Conservation (phyloP, 352 stramenopile species). For the Globisporangium ultimum region DNA sequence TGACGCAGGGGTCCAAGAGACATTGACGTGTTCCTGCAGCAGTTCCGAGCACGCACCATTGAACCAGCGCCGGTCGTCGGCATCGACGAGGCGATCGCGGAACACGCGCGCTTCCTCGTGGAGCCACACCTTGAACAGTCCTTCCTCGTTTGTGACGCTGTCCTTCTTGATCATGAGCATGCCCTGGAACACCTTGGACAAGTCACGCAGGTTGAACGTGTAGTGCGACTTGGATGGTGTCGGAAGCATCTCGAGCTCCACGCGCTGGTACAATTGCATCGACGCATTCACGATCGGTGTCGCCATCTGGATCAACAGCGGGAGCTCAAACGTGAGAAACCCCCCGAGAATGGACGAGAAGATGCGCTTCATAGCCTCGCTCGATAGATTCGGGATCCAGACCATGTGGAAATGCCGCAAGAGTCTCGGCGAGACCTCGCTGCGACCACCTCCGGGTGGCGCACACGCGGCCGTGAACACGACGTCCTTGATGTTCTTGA, state of each 20-base stretch:
- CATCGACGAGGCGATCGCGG: slow-evolving; percentile 88
- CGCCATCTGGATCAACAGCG: slow-evolving; percentile 68
- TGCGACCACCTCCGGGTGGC: slow-evolving; percentile 83
- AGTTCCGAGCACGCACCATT: slow-evolving; percentile 76
- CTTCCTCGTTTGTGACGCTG: slow-evolving; percentile 63
- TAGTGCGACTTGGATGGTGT: slow-evolving; percentile 92
- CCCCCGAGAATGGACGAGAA: slow-evolving; percentile 89
- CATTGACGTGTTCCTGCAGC: slow-evolving; percentile 57
- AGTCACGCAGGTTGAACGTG: slow-evolving; percentile 93
- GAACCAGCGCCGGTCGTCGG: slow-evolving; percentile 86
- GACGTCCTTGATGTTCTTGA: slow-evolving; percentile 89
- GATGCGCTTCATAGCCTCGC: slow-evolving; percentile 84
- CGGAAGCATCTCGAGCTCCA: slow-evolving; percentile 87
- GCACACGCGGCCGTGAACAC: slow-evolving; percentile 83
- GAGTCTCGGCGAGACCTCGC: slow-evolving; percentile 82
- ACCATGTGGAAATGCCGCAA: slow-evolving; percentile 91
- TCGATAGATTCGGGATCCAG: slow-evolving; percentile 86
- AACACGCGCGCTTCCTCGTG: slow-evolving; percentile 93
- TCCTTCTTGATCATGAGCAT: slow-evolving; percentile 90
- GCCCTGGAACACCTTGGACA: slow-evolving; percentile 93
- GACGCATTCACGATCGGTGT: slow-evolving; percentile 83
- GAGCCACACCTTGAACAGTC: slow-evolving; percentile 86
- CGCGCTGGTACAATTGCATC: slow-evolving; percentile 84
- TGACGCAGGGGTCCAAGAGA: slow-evolving; percentile 49
- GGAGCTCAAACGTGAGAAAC: slow-evolving; percentile 73